Evolutionary conservation across 164 flowering plant genomes (phyloP).

Genomic region (Warburgia ugandensis): DNA sequence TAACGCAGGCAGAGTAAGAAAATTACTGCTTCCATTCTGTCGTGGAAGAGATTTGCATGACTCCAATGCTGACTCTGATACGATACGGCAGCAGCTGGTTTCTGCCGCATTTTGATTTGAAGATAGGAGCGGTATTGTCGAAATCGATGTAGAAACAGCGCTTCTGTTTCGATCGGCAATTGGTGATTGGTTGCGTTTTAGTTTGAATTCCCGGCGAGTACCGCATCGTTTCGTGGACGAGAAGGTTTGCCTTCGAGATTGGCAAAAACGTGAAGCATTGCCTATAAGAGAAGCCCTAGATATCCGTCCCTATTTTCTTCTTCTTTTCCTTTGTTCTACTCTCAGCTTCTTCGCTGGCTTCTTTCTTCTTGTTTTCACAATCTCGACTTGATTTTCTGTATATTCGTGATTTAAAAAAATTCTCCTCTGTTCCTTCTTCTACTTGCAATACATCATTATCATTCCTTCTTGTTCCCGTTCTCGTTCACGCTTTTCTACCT

Average conservation of each 20-base stretch:
- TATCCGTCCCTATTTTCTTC: constrained; percentile 11
- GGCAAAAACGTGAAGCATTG: constrained; percentile 33
- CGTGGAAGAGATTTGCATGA: constrained; percentile 25
- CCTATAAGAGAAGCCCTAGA: constrained; percentile 33
- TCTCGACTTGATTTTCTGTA: background rate
- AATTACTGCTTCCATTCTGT: no score
- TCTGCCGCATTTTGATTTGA: constrained; percentile 44
- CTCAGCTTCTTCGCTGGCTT: constrained; percentile 1
- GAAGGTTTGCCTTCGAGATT: constrained; percentile 11
- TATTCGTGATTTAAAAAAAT: constrained; percentile 18
- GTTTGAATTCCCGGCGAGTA: background rate
- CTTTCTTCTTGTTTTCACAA: constrained; percentile 4
- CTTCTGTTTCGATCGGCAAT: constrained; percentile 5
- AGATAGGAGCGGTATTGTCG: constrained; percentile 40
- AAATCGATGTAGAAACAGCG: constrained; percentile 12
- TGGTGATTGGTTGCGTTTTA: background rate
- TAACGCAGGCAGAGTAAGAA: background rate
- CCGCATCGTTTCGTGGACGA: background rate
- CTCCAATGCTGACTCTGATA: constrained; percentile 46
- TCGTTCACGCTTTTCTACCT: background rate
- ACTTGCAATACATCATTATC: no score
- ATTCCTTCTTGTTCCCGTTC: no score
- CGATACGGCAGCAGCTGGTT: constrained; percentile 38
- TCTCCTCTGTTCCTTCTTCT: constrained; percentile 14
- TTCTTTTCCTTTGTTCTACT: constrained; percentile 1